Conservation (phyloP, 2,329 filamentous ascomycete genomes). For the Neopestalotiopsis clavispora region DNA sequence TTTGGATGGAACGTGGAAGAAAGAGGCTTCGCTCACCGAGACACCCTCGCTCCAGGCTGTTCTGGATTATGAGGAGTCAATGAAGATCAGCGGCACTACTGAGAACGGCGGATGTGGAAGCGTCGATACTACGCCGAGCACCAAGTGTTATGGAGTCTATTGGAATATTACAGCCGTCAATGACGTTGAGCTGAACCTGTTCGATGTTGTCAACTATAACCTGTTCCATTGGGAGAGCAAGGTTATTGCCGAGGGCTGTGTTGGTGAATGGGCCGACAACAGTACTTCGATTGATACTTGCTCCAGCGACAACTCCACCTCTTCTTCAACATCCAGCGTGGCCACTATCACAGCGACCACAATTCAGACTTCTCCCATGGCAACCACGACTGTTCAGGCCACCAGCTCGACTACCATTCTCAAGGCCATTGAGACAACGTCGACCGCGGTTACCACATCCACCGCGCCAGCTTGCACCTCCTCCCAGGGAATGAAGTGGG, state of each 20-base stretch:
- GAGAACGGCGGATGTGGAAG: background rate
- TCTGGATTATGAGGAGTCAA: background rate
- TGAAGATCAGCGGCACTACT: background rate
- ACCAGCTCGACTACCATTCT: background rate
- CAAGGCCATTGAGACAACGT: background rate
- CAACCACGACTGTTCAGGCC: background rate
- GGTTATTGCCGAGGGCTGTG: background rate
- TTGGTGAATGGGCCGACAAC: background rate
- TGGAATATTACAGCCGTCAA: conserved; percentile 9
- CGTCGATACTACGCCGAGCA: background rate
- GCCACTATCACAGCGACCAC: conserved; percentile 5
- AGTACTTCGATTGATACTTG: background rate
- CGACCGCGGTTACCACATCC: background rate
- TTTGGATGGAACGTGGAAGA: background rate
- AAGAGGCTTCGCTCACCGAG: conserved; percentile 8
- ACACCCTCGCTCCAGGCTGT: conserved; percentile 6
- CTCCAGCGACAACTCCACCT: conserved; percentile 2
- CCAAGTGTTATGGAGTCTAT: conserved; percentile 4
- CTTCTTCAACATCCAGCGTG: background rate
- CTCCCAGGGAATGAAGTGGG: background rate
- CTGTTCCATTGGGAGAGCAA: conserved; percentile 6
- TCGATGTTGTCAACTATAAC: conserved; percentile 3
- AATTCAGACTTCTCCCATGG: background rate
- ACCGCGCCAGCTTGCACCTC: background rate
- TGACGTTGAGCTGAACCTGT: conserved; percentile 6